phyloP scores from a whole-genome alignment of 2,329 filamentous ascomycete species.

The Blastomyces percursus region DNA sequence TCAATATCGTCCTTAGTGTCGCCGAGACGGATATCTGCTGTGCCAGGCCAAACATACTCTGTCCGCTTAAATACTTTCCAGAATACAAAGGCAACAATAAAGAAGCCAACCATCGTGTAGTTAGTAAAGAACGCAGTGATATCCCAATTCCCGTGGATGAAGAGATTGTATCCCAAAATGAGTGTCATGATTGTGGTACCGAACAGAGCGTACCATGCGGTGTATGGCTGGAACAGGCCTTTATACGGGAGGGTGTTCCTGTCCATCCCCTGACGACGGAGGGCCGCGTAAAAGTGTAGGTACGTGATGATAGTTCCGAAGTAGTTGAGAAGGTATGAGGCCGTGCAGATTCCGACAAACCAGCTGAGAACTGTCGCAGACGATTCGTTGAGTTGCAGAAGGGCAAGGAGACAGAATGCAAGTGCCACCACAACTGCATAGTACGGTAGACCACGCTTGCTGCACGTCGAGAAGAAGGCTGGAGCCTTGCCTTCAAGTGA shows the following conservation, averaged over 20 bases:
- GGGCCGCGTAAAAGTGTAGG: constrained; percentile 57
- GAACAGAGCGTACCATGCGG: constrained; percentile 53
- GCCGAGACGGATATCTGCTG: constrained; percentile 43
- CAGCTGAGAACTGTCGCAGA: constrained; percentile 51
- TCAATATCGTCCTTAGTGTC: constrained; percentile 20
- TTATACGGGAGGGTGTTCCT: constrained; percentile 58
- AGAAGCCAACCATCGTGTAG: constrained; percentile 56
- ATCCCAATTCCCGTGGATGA: constrained; percentile 54
- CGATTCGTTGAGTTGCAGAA: constrained; percentile 55
- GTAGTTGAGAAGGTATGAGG: constrained; percentile 23
- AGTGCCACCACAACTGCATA: constrained; percentile 56
- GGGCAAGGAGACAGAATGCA: constrained; percentile 55
- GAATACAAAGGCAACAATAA: constrained; percentile 51
- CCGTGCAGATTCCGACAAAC: constrained; percentile 24
- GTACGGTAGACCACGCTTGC: constrained; percentile 54
- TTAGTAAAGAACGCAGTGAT: constrained; percentile 57
- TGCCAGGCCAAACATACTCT: constrained; percentile 41
- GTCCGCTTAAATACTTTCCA: constrained; percentile 60
- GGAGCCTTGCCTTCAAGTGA: constrained; percentile 55
- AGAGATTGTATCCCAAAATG: constrained; percentile 61
- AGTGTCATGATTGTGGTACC: constrained; percentile 58
- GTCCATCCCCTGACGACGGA: constrained; percentile 55
- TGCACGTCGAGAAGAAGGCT: constrained; percentile 36
- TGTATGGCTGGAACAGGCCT: constrained; percentile 56
- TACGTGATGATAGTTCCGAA: constrained; percentile 57